phyloP scores from a whole-genome alignment of 1,139 yeast genomes.

The Saccharomycopsis hybrid region DNA sequence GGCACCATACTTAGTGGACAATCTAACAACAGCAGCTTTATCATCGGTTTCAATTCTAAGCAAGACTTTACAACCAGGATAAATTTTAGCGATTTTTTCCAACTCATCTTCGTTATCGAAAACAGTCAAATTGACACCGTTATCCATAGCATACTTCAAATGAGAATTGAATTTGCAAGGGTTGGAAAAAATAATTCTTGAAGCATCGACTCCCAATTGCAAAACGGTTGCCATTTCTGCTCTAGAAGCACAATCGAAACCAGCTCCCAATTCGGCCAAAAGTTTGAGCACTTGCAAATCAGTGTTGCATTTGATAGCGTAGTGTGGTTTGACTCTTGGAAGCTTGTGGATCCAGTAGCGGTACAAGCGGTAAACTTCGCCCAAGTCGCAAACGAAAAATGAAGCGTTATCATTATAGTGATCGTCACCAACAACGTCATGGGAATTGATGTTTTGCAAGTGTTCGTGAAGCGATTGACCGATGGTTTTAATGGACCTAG shows the following conservation, averaged over 20 bases:
- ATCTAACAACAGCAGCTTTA: slow-evolving; percentile 76
- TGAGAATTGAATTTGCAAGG: slow-evolving; percentile 88
- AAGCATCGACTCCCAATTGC: slow-evolving; percentile 53
- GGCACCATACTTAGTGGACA: slow-evolving; percentile 92
- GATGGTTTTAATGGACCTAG: slow-evolving; percentile 2
- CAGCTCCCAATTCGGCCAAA: slow-evolving; percentile 57
- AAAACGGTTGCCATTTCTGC: slow-evolving; percentile 70
- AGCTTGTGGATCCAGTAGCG: slow-evolving; percentile 54
- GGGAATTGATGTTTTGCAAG: not conserved
- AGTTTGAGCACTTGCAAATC: slow-evolving; percentile 51
- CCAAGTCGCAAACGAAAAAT: slow-evolving; percentile 83
- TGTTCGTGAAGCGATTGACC: slow-evolving; percentile 9
- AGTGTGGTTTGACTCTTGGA: slow-evolving; percentile 76
- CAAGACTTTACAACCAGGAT: slow-evolving; percentile 64
- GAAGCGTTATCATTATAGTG: slow-evolving; percentile 46
- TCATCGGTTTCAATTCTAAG: slow-evolving; percentile 89
- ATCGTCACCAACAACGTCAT: too few relatives aligned
- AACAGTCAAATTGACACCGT: slow-evolving; percentile 65
- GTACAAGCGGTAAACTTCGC: slow-evolving; percentile 58
- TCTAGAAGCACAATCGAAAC: slow-evolving; percentile 93
- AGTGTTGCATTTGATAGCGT: slow-evolving; percentile 94
- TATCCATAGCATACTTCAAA: slow-evolving; percentile 58
- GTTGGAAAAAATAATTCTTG: slow-evolving; percentile 80
- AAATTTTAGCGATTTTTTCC: slow-evolving; percentile 58
- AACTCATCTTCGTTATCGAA: slow-evolving; percentile 88